Evolutionary conservation across 192 early-diverging fungal species (phyloP), one percentile per base, ranked within the genome.

Genomic region (Chytriomyces hyalinus): DNA sequence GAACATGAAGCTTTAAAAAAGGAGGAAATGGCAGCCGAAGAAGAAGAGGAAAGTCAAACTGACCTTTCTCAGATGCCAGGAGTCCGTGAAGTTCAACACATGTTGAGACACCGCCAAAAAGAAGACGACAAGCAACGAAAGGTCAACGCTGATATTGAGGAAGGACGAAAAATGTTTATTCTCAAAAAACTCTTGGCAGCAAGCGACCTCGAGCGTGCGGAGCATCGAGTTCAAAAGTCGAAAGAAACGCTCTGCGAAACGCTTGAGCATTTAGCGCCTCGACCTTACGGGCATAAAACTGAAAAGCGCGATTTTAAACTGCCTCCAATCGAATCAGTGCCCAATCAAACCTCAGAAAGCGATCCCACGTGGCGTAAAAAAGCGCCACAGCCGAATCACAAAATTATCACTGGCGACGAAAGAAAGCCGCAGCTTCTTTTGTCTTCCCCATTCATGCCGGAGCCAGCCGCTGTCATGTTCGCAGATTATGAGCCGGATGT

Each of bases 401-500:
- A 78, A 51, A 11, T 50, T 11, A 22, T 72, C 20, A 11, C 3
- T 26, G 44, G 44, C 24, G 11, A 26, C 9, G 8, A 13, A 49
- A 13, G 24, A 59, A 53, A 20, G 49, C 17, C 36, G 6, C 47
- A 62, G 6, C 45, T 24, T 17, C 28, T 43, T 9, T 45, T 78
- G 8, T 22, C 17, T 5, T 6, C 17, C 11, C 76, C 80, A 9
- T 78, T 81, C 36, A 66, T 48, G 43, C 63, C 81, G 7, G 65
- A 79, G 4, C 81, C 81, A 7, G 7, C 45, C 0, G 64, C 4
- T 17, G 71, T 82, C 6, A 65, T 79, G 6, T 82, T 82, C 65
- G 51, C 11, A 20, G 81, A 82, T 45, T 82, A 82, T 51, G 77
- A 79, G 50, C 77, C 81, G 7, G 61, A 76, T 47, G 46, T 3